These are phyloP conservation scores for Jacaranda copaia DNA, from an alignment of 257 asterid species.

Conservation along the genomic window DNA sequence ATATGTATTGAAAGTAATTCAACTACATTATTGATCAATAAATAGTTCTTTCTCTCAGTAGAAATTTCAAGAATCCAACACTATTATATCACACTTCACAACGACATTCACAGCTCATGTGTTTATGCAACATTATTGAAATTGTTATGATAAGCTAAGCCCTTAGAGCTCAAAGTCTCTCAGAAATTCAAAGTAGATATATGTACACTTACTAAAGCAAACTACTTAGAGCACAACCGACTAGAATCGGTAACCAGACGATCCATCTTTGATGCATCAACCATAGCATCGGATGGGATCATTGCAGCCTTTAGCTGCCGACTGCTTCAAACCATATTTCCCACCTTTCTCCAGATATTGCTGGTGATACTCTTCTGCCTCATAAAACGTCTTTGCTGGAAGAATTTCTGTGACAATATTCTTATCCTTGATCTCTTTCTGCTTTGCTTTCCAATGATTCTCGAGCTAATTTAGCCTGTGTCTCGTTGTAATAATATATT, in stretches of 20 bases:
- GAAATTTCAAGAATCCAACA: too few species aligned
- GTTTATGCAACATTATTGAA: too few species aligned
- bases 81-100: too few species aligned
- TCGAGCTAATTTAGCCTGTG: slow-evolving; percentile 60
- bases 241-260: too few species aligned
- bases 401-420: slow-evolving; percentile 74
- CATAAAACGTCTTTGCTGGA: slow-evolving; percentile 73
- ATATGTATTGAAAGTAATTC: slow-evolving; percentile 15
- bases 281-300: slow-evolving; percentile 89
- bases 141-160: not conserved
- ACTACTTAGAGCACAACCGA: too few species aligned
- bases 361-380: slow-evolving; percentile 92
- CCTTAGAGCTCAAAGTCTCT: not conserved
- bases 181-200: too few species aligned
- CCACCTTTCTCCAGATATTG: slow-evolving; percentile 88
- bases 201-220: too few species aligned
- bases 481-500: slow-evolving; percentile 68
- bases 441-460: slow-evolving; percentile 72
- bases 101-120: too few species aligned
- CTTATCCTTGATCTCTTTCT: slow-evolving; percentile 46
- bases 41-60: slow-evolving; percentile 7
- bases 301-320: slow-evolving; percentile 84
- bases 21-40: slow-evolving; percentile 27
- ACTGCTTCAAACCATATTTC: slow-evolving; percentile 59
- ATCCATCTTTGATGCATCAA: slow-evolving; percentile 34